These are phyloP conservation scores for Dothideomycetidae sp. DNA, from an alignment of 2,329 filamentous ascomycete species.

Conservation along the genomic window DNA sequence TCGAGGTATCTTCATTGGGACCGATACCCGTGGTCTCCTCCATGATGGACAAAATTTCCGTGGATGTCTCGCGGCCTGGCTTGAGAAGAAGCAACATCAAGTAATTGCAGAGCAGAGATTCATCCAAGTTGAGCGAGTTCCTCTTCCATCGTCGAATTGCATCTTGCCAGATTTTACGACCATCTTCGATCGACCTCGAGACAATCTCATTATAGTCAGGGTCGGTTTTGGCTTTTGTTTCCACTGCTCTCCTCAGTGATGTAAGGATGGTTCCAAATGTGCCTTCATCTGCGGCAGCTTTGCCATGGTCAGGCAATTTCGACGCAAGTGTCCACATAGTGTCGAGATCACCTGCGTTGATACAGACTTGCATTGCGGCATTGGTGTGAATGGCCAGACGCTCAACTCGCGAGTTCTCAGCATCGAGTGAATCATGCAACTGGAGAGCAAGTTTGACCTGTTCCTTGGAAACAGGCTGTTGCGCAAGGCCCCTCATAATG, in stretches of 20 bases:
- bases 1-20: slow-evolving; percentile 17
- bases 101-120: slow-evolving; percentile 68
- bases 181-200: slow-evolving; percentile 35
- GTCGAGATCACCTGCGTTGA: slow-evolving; percentile 60
- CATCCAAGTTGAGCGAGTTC: slow-evolving; percentile 59
- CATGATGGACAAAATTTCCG: slow-evolving; percentile 60
- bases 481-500: slow-evolving; percentile 60
- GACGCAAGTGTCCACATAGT: slow-evolving; percentile 62
- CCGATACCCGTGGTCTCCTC: slow-evolving; percentile 69
- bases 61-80: slow-evolving; percentile 44
- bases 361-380: slow-evolving; percentile 71
- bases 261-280: slow-evolving; percentile 80
- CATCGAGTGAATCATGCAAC: slow-evolving; percentile 63
- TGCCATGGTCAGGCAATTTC: slow-evolving; percentile 51
- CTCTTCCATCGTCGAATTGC: slow-evolving; percentile 60
- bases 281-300: slow-evolving; percentile 48
- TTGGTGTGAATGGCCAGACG: slow-evolving; percentile 77
- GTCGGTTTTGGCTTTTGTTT: slow-evolving; percentile 18
- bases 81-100: slow-evolving; percentile 59
- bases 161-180: slow-evolving; percentile 66
- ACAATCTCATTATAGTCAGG: slow-evolving; percentile 36
- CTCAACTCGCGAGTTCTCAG: slow-evolving; percentile 46
- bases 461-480: slow-evolving; percentile 42
- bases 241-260: slow-evolving; percentile 43
- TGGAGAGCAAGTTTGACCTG: slow-evolving; percentile 55